Percentiles rank a stretch among this genome's conserved stretches.
Conservation (phyloP, 768 basidiomycete species). For the Coprinopsis marcescibilis region DNA sequence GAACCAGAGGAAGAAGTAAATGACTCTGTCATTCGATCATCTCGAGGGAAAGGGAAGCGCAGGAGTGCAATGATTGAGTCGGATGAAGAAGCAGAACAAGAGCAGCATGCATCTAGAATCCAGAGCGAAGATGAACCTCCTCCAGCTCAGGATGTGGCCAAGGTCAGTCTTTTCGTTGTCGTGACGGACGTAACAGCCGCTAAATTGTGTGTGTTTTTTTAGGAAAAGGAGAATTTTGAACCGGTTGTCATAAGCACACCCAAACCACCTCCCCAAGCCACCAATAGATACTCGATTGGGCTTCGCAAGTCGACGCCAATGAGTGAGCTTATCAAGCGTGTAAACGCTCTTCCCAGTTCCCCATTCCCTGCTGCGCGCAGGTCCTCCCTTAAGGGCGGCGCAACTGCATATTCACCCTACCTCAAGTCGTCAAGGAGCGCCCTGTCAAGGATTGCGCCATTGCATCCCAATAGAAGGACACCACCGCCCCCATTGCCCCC, state of each 20-base stretch:
- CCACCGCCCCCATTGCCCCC: slow-evolving; percentile 71
- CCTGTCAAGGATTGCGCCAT: slow-evolving; percentile 66
- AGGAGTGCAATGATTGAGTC: slow-evolving; percentile 22
- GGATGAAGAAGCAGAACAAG: slow-evolving; percentile 28
- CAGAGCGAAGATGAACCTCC: slow-evolving; percentile 11
- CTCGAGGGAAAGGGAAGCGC: slow-evolving; percentile 18
- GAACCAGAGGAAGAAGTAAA: not conserved
- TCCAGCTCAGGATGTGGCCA: slow-evolving; percentile 5
- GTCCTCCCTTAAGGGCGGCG: slow-evolving; percentile 15
- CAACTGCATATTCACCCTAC: slow-evolving; percentile 54
- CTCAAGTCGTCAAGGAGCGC: slow-evolving; percentile 57
- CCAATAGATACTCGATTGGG: slow-evolving; percentile 42
- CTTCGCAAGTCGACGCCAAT: slow-evolving; percentile 54
- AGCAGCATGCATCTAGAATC: slow-evolving; percentile 1
- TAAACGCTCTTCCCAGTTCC: slow-evolving; percentile 60
- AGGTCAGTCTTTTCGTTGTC: slow-evolving; percentile 15
- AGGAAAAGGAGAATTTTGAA: slow-evolving; percentile 8
- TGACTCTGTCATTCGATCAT: not conserved
- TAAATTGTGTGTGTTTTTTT: too few species aligned
- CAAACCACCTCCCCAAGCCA: slow-evolving; percentile 22
- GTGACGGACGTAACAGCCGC: too few species aligned
- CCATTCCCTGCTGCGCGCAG: slow-evolving; percentile 35
- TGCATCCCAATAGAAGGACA: slow-evolving; percentile 67
- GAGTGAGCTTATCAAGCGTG: slow-evolving; percentile 71
- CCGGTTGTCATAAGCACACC: slow-evolving; percentile 8